Evolutionary conservation across 106 monocot species (phyloP).

Genomic region (Platanthera zijinensis): DNA sequence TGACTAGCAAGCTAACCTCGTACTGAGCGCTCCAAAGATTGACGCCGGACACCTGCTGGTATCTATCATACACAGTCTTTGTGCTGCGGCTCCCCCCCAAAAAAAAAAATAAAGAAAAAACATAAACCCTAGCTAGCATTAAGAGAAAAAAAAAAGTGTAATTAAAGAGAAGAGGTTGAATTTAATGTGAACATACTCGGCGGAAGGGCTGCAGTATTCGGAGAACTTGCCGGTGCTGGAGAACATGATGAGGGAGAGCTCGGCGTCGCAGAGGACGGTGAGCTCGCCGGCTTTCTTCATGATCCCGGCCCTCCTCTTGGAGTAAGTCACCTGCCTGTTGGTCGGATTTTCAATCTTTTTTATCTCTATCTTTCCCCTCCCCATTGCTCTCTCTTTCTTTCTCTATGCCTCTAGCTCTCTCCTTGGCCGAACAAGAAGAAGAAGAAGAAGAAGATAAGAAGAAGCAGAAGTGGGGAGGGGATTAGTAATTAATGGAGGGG

Average conservation of each 20-base stretch:
- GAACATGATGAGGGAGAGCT: slow-evolving; percentile 26
- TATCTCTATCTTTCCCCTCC: slow-evolving; percentile 27
- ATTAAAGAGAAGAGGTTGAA: not conserved
- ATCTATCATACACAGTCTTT: slow-evolving; percentile 58
- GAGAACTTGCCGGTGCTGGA: slow-evolving; percentile 28
- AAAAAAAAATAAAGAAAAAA: not conserved
- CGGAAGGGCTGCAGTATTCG: slow-evolving; percentile 20
- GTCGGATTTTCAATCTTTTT: slow-evolving; percentile 27
- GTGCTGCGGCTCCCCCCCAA: slow-evolving; percentile 22
- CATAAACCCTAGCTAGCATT: not conserved
- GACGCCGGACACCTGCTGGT: slow-evolving; percentile 50
- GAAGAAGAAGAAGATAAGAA: not conserved
- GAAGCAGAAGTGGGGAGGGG: not conserved
- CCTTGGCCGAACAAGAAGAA: not conserved
- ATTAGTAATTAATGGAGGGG: not conserved
- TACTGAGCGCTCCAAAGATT: slow-evolving; percentile 70
- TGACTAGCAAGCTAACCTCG: slow-evolving; percentile 20
- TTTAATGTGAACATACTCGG: not conserved
- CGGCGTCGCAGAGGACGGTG: slow-evolving; percentile 34
- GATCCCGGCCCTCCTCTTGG: slow-evolving; percentile 18
- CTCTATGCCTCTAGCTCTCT: too few species aligned
- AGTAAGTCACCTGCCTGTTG: slow-evolving; percentile 19
- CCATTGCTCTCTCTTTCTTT: slow-evolving; percentile 6
- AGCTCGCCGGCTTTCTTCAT: slow-evolving; percentile 39
- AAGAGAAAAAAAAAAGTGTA: not conserved